Base-by-base conservation (phyloP, 345 rosid species). In the Brassica incana region DNA sequence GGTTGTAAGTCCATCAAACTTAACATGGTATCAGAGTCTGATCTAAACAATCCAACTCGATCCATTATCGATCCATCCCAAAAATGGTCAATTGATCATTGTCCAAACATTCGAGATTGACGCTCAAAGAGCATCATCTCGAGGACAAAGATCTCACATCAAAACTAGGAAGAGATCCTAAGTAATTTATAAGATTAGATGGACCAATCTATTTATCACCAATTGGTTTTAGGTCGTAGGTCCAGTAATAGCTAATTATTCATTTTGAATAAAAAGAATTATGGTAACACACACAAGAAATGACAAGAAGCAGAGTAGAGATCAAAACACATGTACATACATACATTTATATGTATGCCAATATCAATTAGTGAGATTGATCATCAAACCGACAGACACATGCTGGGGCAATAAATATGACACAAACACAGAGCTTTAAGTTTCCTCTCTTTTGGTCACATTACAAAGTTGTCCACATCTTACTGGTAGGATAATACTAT, bases 391-490 rank as follows among this genome's bases (percentile, higher is more conserved):
- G 80, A 76, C 80, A 75, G 65, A 81, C 72, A 76, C 83, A 81
- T 81, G 83, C 60, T 54, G 60, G 23, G 60, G 60, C 83, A 80
- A 80, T 75, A 75, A 80, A 80, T 80, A 75, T 70, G 83, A 80
- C 80, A 69, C 79, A 70, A 69, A 80, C 79, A 80, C 68, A 80
- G 56, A 80, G 79, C 65, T 75, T 75, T 54, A 80, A 80, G 83
- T 80, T 80, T 80, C 82, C 72, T 80, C 83, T 80, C 79, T 75
- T 75, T 69, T 80, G 83, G 79, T 69, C 79, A 80, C 83, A 80
- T 70, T 75, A 75, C 79, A 75, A 27, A 29, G 65, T 74, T 75
- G 80, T 80, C 80, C 83, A 75, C 72, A 80, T 43, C 56, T 68
- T 79, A 27, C 76, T 75, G 30, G 72, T 75, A 69, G 69, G 58